Conservation (phyloP, 176 grass and related monocot genomes). For the Poa annua region DNA sequence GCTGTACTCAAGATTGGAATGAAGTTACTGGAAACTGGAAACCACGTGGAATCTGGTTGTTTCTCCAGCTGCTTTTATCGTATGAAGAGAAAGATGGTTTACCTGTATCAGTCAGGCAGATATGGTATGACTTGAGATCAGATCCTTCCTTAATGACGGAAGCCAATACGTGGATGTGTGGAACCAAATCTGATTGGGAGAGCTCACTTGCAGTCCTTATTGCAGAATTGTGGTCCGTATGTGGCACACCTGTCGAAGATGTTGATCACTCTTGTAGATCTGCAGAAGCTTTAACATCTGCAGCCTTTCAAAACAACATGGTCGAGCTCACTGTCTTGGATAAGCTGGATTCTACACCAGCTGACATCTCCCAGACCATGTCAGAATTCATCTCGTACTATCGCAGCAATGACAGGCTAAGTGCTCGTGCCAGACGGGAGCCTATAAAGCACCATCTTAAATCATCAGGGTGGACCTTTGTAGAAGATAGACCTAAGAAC, state of each 20-base stretch:
- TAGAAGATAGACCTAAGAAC: constrained; percentile 37
- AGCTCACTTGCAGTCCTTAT: constrained; percentile 48
- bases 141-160: constrained; percentile 46
- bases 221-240: constrained; percentile 52
- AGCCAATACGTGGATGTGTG: constrained; percentile 61
- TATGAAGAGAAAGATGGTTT: constrained; percentile 56
- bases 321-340: constrained; percentile 28
- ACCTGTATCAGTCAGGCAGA: constrained; percentile 59
- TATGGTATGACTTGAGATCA: constrained; percentile 68
- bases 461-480: constrained; percentile 59
- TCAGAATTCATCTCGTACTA: constrained; percentile 58
- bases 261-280: constrained; percentile 26
- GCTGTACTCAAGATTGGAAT: constrained; percentile 69
- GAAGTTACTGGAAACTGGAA: constrained; percentile 73
- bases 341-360: constrained; percentile 39
- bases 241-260: constrained; percentile 28
- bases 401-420: constrained; percentile 27
- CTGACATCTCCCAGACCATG: constrained; percentile 32
- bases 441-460: constrained; percentile 54
- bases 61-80: constrained; percentile 58
- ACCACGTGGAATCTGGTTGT: constrained; percentile 64
- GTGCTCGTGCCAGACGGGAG: constrained; percentile 42
- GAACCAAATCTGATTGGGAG: constrained; percentile 48
- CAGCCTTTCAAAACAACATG: constrained; percentile 4
- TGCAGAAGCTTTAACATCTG: constrained; percentile 21